Evolutionary conservation across 805 yeast genomes (phyloP).

Genomic region (Candida oleophila): DNA sequence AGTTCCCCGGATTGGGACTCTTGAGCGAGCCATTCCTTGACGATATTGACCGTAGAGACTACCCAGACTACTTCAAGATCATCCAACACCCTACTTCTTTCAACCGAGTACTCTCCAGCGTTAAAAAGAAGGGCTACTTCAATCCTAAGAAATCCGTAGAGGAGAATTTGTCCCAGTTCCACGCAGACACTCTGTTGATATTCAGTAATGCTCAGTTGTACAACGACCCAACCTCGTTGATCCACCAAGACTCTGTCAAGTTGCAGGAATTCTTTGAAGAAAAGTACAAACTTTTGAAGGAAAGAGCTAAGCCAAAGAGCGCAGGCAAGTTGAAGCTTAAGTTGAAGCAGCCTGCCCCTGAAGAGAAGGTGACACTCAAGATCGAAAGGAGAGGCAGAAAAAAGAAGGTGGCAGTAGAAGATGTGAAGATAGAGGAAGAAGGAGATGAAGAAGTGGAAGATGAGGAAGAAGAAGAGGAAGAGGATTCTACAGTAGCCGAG

Average conservation of each 20-base stretch:
- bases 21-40: conserved; percentile 73
- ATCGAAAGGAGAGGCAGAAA: conserved; percentile 19
- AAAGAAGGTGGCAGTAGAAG: conserved; percentile 11
- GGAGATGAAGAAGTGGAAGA: conserved; percentile 11
- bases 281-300: conserved; percentile 29
- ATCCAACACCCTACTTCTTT: conserved; percentile 77
- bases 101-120: conserved; percentile 50
- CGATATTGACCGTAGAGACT: conserved; percentile 64
- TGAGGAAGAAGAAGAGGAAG: conserved; percentile 10
- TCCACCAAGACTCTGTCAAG: conserved; percentile 67
- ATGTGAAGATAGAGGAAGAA: conserved; percentile 13
- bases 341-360: conserved; percentile 20
- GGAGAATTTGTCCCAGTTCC: conserved; percentile 56
- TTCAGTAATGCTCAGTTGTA: conserved; percentile 78
- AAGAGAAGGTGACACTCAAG: conserved; percentile 22
- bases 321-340: conserved; percentile 25
- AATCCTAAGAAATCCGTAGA: conserved; percentile 23
- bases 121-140: conserved; percentile 49
- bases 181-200: conserved; percentile 57
- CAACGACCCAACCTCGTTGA: conserved; percentile 71
- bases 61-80: conserved; percentile 78
- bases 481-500: conserved; percentile 14
- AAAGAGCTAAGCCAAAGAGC: conserved; percentile 13
- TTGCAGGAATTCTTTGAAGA: conserved; percentile 54
- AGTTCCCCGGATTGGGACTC: conserved; percentile 48